A percentile compares a stretch with the other conserved stretches of the same genome.
Evolutionary conservation across 1,284 basidiomycete species (phyloP).

Genomic region (Golubevia pallescens): DNA sequence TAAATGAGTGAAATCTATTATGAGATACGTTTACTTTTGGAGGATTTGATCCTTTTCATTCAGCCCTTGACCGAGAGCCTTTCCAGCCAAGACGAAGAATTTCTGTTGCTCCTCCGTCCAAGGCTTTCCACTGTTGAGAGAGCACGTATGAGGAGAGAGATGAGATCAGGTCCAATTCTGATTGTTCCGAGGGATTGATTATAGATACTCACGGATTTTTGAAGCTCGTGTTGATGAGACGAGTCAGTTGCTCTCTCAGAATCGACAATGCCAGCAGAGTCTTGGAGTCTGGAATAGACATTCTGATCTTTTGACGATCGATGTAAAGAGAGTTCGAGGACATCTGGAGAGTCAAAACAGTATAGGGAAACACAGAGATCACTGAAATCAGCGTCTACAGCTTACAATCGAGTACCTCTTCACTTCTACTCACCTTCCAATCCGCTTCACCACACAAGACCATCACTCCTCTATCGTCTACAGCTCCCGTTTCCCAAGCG

Average conservation of each 20-base stretch:
- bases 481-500: constrained; percentile 60
- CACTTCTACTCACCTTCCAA: constrained; percentile 23
- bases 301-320: constrained; percentile 46
- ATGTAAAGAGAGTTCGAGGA: constrained; percentile 40
- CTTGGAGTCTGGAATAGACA: constrained; percentile 35
- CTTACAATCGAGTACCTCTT: not conserved
- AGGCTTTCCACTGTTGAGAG: constrained; percentile 28
- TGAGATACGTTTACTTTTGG: no score
- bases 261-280: constrained; percentile 43
- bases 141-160: not conserved
- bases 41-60: constrained; percentile 41
- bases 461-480: constrained; percentile 48
- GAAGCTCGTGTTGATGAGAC: constrained; percentile 41
- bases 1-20: no score
- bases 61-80: constrained; percentile 34
- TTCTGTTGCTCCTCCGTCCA: constrained; percentile 38
- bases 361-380: not conserved
- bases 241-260: constrained; percentile 38
- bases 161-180: not conserved
- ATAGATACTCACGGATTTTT: constrained; percentile 14
- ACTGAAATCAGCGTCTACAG: not conserved
- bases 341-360: constrained; percentile 11
- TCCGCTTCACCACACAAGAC: constrained; percentile 59
- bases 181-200: not conserved
- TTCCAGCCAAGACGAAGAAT: constrained; percentile 32